Evolutionary conservation across 176 grass and related monocot genomes (phyloP).

Genomic region (Urochloa ruziziensis): DNA sequence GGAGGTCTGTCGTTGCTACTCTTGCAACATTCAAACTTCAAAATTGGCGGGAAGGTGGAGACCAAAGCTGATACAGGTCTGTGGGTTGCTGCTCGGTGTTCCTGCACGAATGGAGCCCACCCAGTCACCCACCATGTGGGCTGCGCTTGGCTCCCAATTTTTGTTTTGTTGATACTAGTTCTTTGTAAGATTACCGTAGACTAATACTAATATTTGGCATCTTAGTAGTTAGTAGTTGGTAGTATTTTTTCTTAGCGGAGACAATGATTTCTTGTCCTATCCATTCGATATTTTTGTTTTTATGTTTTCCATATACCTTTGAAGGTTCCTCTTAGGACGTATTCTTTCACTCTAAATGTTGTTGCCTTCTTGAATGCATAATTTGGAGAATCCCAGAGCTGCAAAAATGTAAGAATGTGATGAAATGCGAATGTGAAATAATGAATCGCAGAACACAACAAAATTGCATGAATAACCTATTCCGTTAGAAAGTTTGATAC

Average conservation of each 20-base stretch:
- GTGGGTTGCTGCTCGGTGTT: not conserved
- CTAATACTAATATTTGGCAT: not conserved
- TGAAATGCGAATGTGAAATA: not conserved
- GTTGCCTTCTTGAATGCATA: not conserved
- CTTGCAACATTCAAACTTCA: slow-evolving; percentile 4
- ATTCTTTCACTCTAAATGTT: not conserved
- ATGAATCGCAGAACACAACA: too few relatives aligned
- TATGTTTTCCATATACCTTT: not conserved
- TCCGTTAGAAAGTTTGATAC: too few relatives aligned
- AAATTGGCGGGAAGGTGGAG: slow-evolving; percentile 11
- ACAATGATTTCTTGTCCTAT: not conserved
- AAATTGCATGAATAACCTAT: not conserved
- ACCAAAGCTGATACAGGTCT: not conserved
- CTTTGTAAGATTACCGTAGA: not conserved
- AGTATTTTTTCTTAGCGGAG: not conserved
- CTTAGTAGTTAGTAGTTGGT: not conserved
- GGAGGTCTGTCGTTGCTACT: not conserved
- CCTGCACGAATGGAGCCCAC: not conserved
- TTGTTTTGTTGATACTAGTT: not conserved
- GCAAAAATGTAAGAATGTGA: not conserved
- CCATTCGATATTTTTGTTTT: too few relatives aligned
- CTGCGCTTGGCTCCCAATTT: not conserved
- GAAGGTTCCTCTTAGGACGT: not conserved
- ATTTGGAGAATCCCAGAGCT: too few relatives aligned
- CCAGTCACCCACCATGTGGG: not conserved